Percentiles rank a stretch among this genome's conserved stretches.
These are phyloP conservation scores for Oldenlandia corymbosa DNA, from an alignment of 257 asterid species.

Conservation along the genomic window DNA sequence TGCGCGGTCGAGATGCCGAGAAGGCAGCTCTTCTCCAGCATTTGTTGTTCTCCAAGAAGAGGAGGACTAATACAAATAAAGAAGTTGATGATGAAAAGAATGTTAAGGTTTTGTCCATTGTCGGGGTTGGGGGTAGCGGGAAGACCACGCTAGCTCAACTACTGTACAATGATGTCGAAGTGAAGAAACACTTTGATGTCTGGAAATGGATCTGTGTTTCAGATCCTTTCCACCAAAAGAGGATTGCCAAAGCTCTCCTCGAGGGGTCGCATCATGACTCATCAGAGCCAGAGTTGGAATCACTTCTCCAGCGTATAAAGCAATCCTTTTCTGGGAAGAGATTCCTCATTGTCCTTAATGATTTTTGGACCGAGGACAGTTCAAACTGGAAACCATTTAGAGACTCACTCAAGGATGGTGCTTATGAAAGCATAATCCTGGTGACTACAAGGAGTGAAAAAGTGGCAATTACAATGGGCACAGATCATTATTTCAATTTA, in stretches of 20 bases:
- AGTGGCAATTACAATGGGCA: background rate
- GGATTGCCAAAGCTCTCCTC: background rate
- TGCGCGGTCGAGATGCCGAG: background rate
- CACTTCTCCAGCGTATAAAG: too few species aligned
- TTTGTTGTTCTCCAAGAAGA: background rate
- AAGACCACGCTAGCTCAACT: background rate
- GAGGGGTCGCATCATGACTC: background rate
- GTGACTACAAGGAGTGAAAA: background rate
- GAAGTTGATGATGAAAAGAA: background rate
- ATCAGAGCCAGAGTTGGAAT: background rate
- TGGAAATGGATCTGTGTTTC: background rate
- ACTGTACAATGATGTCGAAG: background rate
- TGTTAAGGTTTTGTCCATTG: background rate
- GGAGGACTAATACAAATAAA: background rate
- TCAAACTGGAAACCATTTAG: background rate
- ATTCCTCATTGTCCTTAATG: background rate
- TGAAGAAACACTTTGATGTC: background rate
- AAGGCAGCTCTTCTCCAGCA: background rate
- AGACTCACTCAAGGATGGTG: background rate
- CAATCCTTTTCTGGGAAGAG: too few species aligned
- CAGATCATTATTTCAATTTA: background rate
- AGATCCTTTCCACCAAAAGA: background rate
- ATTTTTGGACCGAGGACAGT: background rate
- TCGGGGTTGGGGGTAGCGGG: background rate
- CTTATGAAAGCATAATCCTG: background rate